Conservation (phyloP, 1,139 yeast genomes). For the Candida sanyaensis region DNA sequence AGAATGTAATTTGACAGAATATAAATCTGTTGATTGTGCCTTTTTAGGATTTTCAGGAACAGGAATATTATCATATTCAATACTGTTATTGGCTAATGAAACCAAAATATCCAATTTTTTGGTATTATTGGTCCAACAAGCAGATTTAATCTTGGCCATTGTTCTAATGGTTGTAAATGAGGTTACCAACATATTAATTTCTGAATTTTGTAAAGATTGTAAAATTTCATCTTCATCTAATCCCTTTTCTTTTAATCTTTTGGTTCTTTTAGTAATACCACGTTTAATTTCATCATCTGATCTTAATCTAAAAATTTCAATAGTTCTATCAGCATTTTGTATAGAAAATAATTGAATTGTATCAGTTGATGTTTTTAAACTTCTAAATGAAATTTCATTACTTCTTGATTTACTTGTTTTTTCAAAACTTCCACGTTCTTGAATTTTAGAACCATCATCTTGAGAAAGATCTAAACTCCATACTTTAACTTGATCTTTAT, state of each 20-base stretch:
- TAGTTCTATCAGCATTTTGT: conserved; percentile 76
- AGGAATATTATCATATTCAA: conserved; percentile 65
- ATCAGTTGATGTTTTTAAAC: conserved; percentile 16
- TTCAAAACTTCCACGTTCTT: conserved; percentile 66
- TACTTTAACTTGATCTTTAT: conserved; percentile 78
- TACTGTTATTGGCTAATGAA: conserved; percentile 69
- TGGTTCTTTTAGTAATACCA: conserved; percentile 76
- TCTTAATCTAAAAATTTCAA: conserved; percentile 83
- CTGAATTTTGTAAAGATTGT: conserved; percentile 53
- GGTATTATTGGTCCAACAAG: conserved; percentile 51
- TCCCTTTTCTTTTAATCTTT: conserved; percentile 73
- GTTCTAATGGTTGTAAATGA: conserved; percentile 66
- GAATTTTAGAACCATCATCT: conserved; percentile 55
- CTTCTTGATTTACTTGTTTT: conserved; percentile 83
- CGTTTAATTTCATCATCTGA: conserved; percentile 76
- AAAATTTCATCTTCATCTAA: conserved; percentile 62
- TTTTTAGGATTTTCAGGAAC: conserved; percentile 48
- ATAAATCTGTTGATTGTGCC: conserved; percentile 40
- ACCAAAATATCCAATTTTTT: conserved; percentile 57
- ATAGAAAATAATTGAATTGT: conserved; percentile 56
- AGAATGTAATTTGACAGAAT: conserved; percentile 43
- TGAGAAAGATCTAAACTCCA: conserved; percentile 67
- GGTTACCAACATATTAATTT: conserved; percentile 59
- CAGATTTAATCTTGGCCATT: conserved; percentile 55
- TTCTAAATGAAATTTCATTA: conserved; percentile 56